Evolutionary conservation across 768 basidiomycete genomes (phyloP).

Genomic region (Lentinula sp.): DNA sequence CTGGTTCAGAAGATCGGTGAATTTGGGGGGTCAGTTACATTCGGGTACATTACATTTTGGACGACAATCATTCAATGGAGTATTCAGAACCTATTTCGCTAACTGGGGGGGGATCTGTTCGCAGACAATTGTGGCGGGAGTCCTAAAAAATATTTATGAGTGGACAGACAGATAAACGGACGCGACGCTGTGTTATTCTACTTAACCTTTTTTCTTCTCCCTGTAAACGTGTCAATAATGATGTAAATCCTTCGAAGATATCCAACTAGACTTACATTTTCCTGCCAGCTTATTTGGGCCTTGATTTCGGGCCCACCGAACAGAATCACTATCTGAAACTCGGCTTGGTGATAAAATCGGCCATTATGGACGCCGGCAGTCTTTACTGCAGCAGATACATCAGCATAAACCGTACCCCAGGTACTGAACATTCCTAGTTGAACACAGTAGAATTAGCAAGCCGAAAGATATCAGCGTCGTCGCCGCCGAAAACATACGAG

Average conservation of each 20-base stretch:
- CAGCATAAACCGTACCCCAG: not conserved
- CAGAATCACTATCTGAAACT: conserved; percentile 16
- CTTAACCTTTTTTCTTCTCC: not conserved
- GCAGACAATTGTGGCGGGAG: not conserved
- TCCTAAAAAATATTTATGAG: not conserved
- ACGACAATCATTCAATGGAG: too few relatives aligned
- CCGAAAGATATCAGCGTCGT: not conserved
- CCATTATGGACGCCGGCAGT: not conserved
- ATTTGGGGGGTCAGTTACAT: too few relatives aligned
- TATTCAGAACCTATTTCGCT: not conserved
- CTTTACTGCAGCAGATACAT: not conserved
- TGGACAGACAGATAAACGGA: not conserved
- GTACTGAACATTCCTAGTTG: not conserved
- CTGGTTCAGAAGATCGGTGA: too few relatives aligned
- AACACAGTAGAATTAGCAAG: not conserved
- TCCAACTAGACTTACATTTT: conserved; percentile 19
- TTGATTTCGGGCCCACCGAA: conserved; percentile 28
- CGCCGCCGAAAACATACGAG: not conserved
- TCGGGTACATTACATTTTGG: too few relatives aligned
- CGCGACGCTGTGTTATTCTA: not conserved
- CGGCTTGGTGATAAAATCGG: not conserved
- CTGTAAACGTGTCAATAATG: not conserved
- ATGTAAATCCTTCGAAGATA: not conserved
- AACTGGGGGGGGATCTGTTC: not conserved
- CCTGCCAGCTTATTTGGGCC: conserved; percentile 27